Percentiles rank a stretch among this genome's conserved stretches.
These are phyloP conservation scores for Nicotiana tabacum DNA, from an alignment of 257 asterid genomes.

Conservation along the genomic window DNA sequence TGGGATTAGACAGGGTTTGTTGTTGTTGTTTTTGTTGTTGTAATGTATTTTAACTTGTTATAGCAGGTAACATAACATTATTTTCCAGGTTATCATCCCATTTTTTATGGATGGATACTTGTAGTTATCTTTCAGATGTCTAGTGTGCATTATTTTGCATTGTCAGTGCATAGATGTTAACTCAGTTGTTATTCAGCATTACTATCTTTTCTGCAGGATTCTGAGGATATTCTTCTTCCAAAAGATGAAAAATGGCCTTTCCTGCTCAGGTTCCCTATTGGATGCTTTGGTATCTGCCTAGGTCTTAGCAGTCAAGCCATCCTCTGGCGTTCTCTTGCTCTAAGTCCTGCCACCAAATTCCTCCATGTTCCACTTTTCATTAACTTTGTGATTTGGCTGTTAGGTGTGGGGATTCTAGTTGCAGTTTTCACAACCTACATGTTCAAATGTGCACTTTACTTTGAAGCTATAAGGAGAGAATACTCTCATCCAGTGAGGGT, in stretches of 20 bases:
- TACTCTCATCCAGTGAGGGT: conserved; percentile 83
- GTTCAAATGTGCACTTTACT: conserved; percentile 59
- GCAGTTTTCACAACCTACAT: conserved; percentile 56
- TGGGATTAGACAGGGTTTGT: too few relatives aligned
- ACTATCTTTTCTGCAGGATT: conserved; percentile 42
- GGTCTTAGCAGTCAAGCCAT: conserved; percentile 95
- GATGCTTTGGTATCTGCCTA: conserved; percentile 83
- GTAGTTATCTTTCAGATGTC: not conserved
- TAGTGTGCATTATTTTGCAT: not conserved
- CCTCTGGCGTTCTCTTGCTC: conserved; percentile 62
- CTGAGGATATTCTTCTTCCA: conserved; percentile 82
- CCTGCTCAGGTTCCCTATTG: conserved; percentile 90
- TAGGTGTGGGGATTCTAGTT: conserved; percentile 48
- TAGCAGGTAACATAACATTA: not conserved
- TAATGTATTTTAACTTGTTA: not conserved
- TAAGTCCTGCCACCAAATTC: conserved; percentile 62
- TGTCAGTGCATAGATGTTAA: not conserved
- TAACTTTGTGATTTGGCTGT: conserved; percentile 69
- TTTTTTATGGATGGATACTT: not conserved
- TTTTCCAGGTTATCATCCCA: not conserved
- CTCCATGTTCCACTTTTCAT: conserved; percentile 60
- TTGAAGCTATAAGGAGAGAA: conserved; percentile 88
- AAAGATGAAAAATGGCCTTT: conserved; percentile 87
- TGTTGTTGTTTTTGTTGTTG: too few relatives aligned
- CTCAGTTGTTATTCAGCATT: not conserved